Evolutionary conservation across 805 yeast species (phyloP).

Genomic region (Saccharomycopsis sp.): DNA sequence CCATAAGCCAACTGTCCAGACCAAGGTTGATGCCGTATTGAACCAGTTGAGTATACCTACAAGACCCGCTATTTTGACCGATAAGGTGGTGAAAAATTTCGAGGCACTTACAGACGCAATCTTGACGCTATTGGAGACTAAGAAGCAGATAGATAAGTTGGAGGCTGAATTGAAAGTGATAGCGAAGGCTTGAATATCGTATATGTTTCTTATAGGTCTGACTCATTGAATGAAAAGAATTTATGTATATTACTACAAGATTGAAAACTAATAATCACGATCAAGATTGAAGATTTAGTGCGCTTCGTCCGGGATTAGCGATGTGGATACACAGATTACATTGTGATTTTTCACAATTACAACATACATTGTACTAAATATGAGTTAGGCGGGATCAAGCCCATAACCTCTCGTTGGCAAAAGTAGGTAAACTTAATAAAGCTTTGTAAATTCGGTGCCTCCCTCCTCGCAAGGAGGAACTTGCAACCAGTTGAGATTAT

Average conservation of each 20-base stretch:
- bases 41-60: slow-evolving; percentile 76
- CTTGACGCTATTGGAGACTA: slow-evolving; percentile 69
- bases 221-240: not conserved
- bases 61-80: slow-evolving; percentile 84
- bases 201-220: no score
- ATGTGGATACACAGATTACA: no score
- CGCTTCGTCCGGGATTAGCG: no score
- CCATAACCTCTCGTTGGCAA: no score
- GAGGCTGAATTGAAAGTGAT: slow-evolving; percentile 65
- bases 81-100: slow-evolving; percentile 65
- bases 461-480: slow-evolving; percentile 57
- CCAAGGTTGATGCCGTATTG: slow-evolving; percentile 51
- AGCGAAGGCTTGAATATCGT: slow-evolving; percentile 20
- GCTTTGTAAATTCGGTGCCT: slow-evolving; percentile 50
- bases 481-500: slow-evolving; percentile 67
- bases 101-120: slow-evolving; percentile 69
- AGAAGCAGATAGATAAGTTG: slow-evolving; percentile 79
- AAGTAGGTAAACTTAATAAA: slow-evolving; percentile 23
- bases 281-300: no score
- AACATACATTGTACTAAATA: no score
- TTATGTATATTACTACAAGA: not conserved
- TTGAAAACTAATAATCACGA: no score
- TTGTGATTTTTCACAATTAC: no score
- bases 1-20: slow-evolving; percentile 69
- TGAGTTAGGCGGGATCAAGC: no score